phyloP scores from a whole-genome alignment of 805 yeast genomes.

The Pichia pseudocactophila region DNA sequence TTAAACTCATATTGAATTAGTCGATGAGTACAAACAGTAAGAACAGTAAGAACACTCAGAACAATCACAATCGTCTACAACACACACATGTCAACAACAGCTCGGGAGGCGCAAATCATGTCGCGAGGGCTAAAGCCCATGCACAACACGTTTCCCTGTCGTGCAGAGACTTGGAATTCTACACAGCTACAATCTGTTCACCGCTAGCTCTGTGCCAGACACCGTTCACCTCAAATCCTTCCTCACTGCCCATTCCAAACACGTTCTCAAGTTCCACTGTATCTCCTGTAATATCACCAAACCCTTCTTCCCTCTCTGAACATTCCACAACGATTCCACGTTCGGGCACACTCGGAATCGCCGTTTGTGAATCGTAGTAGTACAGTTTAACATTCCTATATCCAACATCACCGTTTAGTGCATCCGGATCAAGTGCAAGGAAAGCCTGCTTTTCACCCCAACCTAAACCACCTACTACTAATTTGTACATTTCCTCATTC shows the following conservation, averaged over 20 bases:
- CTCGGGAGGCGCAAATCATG: too few species aligned
- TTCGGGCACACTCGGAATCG: neutral
- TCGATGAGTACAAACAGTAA: too few species aligned
- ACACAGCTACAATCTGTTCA: constrained; percentile 13
- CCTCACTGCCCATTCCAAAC: constrained; percentile 29
- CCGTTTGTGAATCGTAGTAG: constrained; percentile 8
- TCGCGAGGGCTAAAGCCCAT: too few species aligned
- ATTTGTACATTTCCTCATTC: constrained; percentile 33
- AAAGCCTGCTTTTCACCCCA: constrained; percentile 66
- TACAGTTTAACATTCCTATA: constrained; percentile 15
- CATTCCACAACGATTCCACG: constrained; percentile 19
- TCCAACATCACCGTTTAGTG: constrained; percentile 23
- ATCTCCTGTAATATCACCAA: constrained; percentile 3
- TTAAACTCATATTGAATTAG: neutral
- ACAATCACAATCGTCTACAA: neutral
- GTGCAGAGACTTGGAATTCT: too few species aligned
- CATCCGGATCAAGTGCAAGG: constrained; percentile 57
- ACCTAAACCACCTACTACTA: constrained; percentile 68
- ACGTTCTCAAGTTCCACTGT: constrained; percentile 13
- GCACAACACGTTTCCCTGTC: too few species aligned
- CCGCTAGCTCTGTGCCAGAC: constrained; percentile 27
- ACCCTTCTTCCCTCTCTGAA: constrained; percentile 14
- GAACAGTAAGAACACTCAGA: too few species aligned
- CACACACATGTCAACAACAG: neutral
- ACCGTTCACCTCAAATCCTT: constrained; percentile 24